Percentiles rank a stretch among this genome's conserved stretches.
phyloP scores from a whole-genome alignment of 2,329 filamentous ascomycete species.

The Elsinoe ampelina region DNA sequence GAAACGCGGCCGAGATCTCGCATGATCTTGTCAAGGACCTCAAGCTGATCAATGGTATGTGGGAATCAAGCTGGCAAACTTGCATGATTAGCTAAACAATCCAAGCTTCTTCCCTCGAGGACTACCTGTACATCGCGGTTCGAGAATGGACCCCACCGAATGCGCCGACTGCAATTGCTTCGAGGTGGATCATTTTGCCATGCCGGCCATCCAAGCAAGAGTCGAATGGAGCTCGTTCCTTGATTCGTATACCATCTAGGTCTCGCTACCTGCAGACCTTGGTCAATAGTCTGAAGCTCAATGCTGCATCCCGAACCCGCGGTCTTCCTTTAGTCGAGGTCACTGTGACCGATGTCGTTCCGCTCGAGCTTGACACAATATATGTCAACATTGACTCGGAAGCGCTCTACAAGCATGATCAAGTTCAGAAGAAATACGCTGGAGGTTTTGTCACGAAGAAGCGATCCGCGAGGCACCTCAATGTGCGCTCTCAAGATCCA shows the following conservation, averaged over 20 bases:
- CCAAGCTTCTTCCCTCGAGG: conserved; percentile 24
- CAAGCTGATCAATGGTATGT: not conserved
- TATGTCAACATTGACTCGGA: conserved; percentile 81
- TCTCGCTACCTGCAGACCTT: conserved; percentile 63
- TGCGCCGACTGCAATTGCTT: conserved; percentile 45
- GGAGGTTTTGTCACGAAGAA: conserved; percentile 37
- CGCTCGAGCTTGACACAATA: conserved; percentile 71
- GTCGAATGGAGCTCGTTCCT: conserved; percentile 55
- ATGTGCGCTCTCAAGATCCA: not conserved
- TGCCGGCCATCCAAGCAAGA: conserved; percentile 48
- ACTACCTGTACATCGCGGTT: conserved; percentile 56
- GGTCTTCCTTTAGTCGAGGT: conserved; percentile 76
- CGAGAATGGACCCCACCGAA: conserved; percentile 60
- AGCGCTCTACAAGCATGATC: conserved; percentile 67
- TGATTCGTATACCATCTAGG: conserved; percentile 65
- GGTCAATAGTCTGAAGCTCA: conserved; percentile 23
- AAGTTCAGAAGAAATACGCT: conserved; percentile 75
- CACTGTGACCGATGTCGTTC: conserved; percentile 68
- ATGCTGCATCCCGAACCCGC: conserved; percentile 33
- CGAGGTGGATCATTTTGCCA: conserved; percentile 80
- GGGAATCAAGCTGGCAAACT: not conserved
- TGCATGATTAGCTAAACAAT: not conserved
- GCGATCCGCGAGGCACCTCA: conserved; percentile 1
- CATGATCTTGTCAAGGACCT: conserved; percentile 77
- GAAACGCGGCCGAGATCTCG: conserved; percentile 76